Evolutionary conservation across 2,329 filamentous ascomycete genomes (phyloP), one percentile per base, ranked within the genome.

Genomic region (Ceratocystis diversiconidia): DNA sequence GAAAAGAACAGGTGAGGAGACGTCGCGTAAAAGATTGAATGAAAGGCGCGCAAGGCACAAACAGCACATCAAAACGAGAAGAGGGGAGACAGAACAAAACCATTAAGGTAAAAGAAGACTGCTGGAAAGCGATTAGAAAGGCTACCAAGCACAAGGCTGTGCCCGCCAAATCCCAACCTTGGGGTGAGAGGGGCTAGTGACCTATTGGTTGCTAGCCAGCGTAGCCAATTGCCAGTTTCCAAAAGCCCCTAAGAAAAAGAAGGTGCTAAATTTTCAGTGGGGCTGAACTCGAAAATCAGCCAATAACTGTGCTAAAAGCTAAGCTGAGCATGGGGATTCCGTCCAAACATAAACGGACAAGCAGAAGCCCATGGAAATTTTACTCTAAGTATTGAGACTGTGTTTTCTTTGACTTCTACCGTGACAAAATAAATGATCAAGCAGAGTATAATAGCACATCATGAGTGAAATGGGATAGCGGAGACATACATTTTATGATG

Each of bases 1-100:
- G 15, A 25, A n/a, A 36, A n/a, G 5, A 15, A 12, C 25, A 12
- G 36, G 32, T 43, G 52, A 60, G 63, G 52, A 64, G 52, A 61
- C 63, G 63, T 65, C 63, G 63, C 63, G 63, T 65, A 19, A 44
- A 65, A 25, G 28, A 36, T 36, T 12, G 36, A 36, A 36, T 32
- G 12, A 59, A 59, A 17, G 46, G 32, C 46, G 61, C 61, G 61
- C 61, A 63, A 43, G 44, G 46, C 28, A 62, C 36, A 44, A 46
- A 28, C 12, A 6, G 3, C 41, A 52, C 25, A 30, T 30, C 41
- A 65, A 41, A 44, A 8, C 17, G n/a, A 60, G 5, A 57, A 41
- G n/a, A 32, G 41, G n/a, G 22, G 25, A 30, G 48, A 8, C 46
- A 15, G 25, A 28, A 52, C 41, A 10, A 50, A 52, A 57, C 22